A percentile compares a stretch with the other conserved stretches of the same genome.
Conservation (phyloP, 345 rosid species). For the Boechera retrofracta region DNA sequence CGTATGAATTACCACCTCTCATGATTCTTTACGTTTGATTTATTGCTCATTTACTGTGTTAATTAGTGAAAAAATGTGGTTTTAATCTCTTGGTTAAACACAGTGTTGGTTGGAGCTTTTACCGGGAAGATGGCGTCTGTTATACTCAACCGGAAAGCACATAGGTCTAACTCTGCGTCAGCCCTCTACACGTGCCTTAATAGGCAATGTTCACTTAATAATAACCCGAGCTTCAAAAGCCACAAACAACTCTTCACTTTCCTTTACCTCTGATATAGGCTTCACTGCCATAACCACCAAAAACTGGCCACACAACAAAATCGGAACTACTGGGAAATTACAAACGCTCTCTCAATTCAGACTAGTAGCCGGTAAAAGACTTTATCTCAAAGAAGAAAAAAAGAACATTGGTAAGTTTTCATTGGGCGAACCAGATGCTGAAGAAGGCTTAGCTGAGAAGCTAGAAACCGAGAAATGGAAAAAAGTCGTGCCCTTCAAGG, state of each 20-base stretch:
- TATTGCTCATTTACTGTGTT: background rate
- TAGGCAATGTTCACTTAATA: constrained; percentile 68
- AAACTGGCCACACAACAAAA: constrained; percentile 84
- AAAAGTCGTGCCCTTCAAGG: constrained; percentile 73
- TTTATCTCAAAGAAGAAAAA: constrained; percentile 78
- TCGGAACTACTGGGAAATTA: constrained; percentile 62
- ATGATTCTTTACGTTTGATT: background rate
- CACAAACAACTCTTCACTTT: constrained; percentile 48
- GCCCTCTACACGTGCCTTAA: constrained; percentile 71
- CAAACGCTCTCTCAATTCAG: constrained; percentile 62
- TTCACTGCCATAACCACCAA: constrained; percentile 63
- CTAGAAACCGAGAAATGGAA: constrained; percentile 70
- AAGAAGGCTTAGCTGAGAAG: constrained; percentile 58
- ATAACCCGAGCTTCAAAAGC: constrained; percentile 51
- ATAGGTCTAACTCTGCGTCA: constrained; percentile 90
- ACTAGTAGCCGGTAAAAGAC: constrained; percentile 64
- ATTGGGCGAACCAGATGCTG: constrained; percentile 51
- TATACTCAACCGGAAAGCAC: constrained; percentile 88
- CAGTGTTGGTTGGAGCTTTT: constrained; percentile 87
- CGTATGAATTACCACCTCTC: constrained; percentile 47
- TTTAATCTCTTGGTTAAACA: constrained; percentile 36
- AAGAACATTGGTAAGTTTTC: constrained; percentile 54
- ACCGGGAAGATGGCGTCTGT: constrained; percentile 89
- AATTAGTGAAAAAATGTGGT: background rate
- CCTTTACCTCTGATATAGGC: constrained; percentile 60